These are phyloP conservation scores for Tephrocybe sp. DNA, from an alignment of 768 basidiomycete genomes.

Conservation along the genomic window DNA sequence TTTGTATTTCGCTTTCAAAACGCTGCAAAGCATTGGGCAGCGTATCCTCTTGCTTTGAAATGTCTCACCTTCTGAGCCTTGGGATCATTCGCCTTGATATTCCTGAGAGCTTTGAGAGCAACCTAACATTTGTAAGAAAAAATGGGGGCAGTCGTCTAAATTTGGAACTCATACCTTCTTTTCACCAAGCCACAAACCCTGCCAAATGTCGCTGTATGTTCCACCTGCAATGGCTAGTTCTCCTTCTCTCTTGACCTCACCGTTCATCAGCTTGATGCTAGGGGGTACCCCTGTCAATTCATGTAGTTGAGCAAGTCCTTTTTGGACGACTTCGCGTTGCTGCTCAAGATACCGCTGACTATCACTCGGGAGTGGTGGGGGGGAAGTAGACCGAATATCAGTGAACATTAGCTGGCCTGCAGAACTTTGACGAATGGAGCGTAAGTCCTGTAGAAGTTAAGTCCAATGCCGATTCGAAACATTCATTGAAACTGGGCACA, in stretches of 20 bases:
- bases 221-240: conserved; percentile 48
- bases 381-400: conserved; percentile 17
- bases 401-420: conserved; percentile 7
- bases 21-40: conserved; percentile 33
- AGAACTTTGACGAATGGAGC: conserved; percentile 20
- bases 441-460: conserved; percentile 25
- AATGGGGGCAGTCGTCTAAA: too few relatives aligned
- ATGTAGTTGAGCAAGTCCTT: conserved; percentile 46
- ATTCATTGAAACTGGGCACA: background rate
- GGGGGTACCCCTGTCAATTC: conserved; percentile 52
- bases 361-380: conserved; percentile 21
- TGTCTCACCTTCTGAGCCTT: conserved; percentile 37
- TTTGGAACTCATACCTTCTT: conserved; percentile 42
- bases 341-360: conserved; percentile 38
- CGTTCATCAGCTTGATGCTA: conserved; percentile 48
- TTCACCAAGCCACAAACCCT: conserved; percentile 53
- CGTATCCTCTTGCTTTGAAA: background rate
- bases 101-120: conserved; percentile 53
- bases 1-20: conserved; percentile 52
- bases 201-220: conserved; percentile 52
- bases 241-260: conserved; percentile 42
- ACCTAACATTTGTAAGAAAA: too few relatives aligned
- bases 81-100: conserved; percentile 41
- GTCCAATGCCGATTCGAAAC: background rate
- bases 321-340: conserved; percentile 43